phyloP scores from a whole-genome alignment of 805 yeast species.

The Kazachstania africana region DNA sequence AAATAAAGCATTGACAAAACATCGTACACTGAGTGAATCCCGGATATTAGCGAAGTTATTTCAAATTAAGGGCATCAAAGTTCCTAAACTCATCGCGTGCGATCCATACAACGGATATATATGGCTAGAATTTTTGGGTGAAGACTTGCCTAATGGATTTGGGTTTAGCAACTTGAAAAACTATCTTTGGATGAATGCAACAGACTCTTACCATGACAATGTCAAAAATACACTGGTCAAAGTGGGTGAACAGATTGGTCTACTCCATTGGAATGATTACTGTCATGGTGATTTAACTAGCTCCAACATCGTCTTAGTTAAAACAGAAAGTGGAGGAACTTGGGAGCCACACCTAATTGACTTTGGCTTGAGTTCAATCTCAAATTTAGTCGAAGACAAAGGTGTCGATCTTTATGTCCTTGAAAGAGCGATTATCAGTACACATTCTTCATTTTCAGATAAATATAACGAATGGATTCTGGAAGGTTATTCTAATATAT shows the following conservation, averaged over 20 bases:
- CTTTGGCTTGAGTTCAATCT: slow-evolving; percentile 77
- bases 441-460: slow-evolving; percentile 69
- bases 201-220: slow-evolving; percentile 24
- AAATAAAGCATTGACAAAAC: slow-evolving; percentile 65
- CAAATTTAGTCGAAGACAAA: slow-evolving; percentile 74
- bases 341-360: slow-evolving; percentile 63
- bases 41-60: slow-evolving; percentile 53
- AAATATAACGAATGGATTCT: slow-evolving; percentile 59
- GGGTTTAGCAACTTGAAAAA: slow-evolving; percentile 55
- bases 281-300: slow-evolving; percentile 93
- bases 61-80: slow-evolving; percentile 38
- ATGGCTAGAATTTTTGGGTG: slow-evolving; percentile 79
- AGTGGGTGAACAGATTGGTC: slow-evolving; percentile 61
- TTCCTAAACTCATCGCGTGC: slow-evolving; percentile 64
- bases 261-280: slow-evolving; percentile 62
- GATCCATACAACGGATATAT: slow-evolving; percentile 71
- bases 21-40: slow-evolving; percentile 76
- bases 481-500: slow-evolving; percentile 48
- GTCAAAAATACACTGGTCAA: slow-evolving; percentile 34
- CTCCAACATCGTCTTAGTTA: slow-evolving; percentile 62
- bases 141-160: slow-evolving; percentile 36
- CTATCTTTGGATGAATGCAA: slow-evolving; percentile 52
- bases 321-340: slow-evolving; percentile 6
- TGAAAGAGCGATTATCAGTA: slow-evolving; percentile 82
- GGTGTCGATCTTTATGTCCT: slow-evolving; percentile 95